Percentiles rank a stretch among this genome's conserved stretches.
Evolutionary conservation across 2,329 filamentous ascomycete species (phyloP).

Genomic region (Lizonia empirigonia): DNA sequence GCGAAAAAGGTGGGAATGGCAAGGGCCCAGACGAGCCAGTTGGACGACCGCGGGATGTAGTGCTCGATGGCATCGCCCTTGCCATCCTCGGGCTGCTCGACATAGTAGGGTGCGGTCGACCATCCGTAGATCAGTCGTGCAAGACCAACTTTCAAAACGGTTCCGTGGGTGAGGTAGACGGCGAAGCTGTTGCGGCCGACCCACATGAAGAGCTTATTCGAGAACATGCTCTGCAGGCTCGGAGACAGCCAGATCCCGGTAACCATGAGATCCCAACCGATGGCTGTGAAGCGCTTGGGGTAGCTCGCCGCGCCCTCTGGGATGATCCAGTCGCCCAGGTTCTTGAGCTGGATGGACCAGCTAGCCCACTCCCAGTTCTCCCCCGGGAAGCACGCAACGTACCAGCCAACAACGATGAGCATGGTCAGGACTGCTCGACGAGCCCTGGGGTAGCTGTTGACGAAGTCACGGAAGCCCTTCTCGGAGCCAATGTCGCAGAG

Average conservation of each 20-base stretch:
- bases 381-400: conserved; percentile 57
- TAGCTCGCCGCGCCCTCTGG: conserved; percentile 55
- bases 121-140: conserved; percentile 61
- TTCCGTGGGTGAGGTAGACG: conserved; percentile 61
- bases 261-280: conserved; percentile 57
- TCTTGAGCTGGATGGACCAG: conserved; percentile 56
- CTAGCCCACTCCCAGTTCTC: conserved; percentile 56
- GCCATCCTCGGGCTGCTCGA: conserved; percentile 48
- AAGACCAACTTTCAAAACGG: conserved; percentile 58
- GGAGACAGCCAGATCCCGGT: conserved; percentile 60
- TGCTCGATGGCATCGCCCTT: conserved; percentile 47
- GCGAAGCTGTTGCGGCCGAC: conserved; percentile 62
- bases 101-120: conserved; percentile 51
- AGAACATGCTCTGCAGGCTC: conserved; percentile 55
- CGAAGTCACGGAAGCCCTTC: conserved; percentile 53
- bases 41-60: conserved; percentile 51
- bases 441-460: conserved; percentile 45
- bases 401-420: conserved; percentile 53
- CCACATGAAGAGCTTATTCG: conserved; percentile 59
- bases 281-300: conserved; percentile 51
- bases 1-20: conserved; percentile 56
- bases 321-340: conserved; percentile 53
- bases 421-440: conserved; percentile 49
- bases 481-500: conserved; percentile 59
- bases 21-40: conserved; percentile 48